Percentiles rank a stretch among this genome's conserved stretches.
Conservation (phyloP, 257 asterid species). For the Lycium barbarum region DNA sequence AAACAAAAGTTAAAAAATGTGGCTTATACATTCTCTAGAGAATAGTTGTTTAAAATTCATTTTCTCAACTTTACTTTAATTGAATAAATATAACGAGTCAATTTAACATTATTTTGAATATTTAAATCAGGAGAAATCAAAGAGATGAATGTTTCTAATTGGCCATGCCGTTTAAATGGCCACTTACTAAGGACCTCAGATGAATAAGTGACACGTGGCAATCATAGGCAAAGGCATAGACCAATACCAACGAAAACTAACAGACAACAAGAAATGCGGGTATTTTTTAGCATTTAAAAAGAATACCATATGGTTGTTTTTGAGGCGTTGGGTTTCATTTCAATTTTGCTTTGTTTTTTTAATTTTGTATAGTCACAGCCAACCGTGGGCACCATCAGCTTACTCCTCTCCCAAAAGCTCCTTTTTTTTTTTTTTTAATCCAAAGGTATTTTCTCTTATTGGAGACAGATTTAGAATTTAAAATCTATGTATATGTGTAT, state of each 20-base stretch:
- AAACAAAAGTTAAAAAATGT: too few species aligned
- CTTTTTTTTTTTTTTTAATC: neutral
- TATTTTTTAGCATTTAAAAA: neutral
- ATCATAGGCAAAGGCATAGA: neutral
- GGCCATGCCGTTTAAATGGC: too few species aligned
- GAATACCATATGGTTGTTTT: neutral
- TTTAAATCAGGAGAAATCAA: too few species aligned
- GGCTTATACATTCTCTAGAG: too few species aligned
- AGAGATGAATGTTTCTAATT: too few species aligned
- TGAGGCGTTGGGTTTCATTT: neutral
- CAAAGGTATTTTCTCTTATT: neutral
- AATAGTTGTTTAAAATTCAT: too few species aligned
- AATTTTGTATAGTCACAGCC: neutral
- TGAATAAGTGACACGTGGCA: neutral
- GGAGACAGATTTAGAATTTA: neutral
- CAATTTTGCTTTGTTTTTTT: neutral
- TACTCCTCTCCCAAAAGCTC: neutral
- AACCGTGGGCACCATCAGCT: slow-evolving; percentile 26
- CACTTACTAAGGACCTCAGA: neutral
- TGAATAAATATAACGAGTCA: too few species aligned
- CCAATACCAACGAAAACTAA: neutral
- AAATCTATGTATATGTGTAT: neutral
- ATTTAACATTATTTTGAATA: too few species aligned
- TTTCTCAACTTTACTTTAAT: too few species aligned
- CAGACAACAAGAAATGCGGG: neutral